Evolutionary conservation across 768 basidiomycete genomes (phyloP).

Genomic region (Chalciporus piperatus): DNA sequence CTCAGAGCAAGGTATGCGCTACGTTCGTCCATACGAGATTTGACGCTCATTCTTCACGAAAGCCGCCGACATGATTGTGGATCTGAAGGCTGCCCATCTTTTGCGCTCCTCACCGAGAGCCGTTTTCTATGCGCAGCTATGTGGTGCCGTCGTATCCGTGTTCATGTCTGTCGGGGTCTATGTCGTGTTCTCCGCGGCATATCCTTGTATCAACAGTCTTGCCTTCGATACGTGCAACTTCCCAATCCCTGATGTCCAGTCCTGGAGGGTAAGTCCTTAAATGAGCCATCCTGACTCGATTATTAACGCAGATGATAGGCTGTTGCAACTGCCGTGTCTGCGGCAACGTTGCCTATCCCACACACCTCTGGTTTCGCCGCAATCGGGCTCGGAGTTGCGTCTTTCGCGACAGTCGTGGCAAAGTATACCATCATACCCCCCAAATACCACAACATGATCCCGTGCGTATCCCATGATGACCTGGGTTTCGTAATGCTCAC

Average conservation of each 20-base stretch:
- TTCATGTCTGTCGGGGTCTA: conserved; percentile 60
- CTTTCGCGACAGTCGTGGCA: conserved; percentile 42
- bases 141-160: conserved; percentile 55
- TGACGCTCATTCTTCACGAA: not conserved
- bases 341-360: conserved; percentile 39
- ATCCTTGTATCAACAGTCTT: conserved; percentile 50
- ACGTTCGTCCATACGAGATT: not conserved
- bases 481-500: not conserved
- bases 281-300: not conserved
- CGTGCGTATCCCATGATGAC: conserved; percentile 7
- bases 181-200: conserved; percentile 61
- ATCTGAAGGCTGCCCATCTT: conserved; percentile 67
- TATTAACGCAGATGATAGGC: conserved; percentile 8
- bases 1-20: conserved; percentile 20
- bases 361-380: conserved; percentile 56
- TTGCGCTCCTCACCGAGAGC: conserved; percentile 60
- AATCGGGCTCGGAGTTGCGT: conserved; percentile 48
- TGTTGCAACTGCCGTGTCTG: conserved; percentile 19
- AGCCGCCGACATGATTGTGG: conserved; percentile 63
- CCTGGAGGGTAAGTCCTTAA: conserved; percentile 18
- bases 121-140: conserved; percentile 60
- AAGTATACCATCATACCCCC: conserved; percentile 31
- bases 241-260: conserved; percentile 25
- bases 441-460: conserved; percentile 21
- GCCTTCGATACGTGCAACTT: conserved; percentile 18